A percentile compares a stretch with the other conserved stretches of the same genome.
phyloP scores from a whole-genome alignment of 2,329 filamentous ascomycete genomes.

The Aspergillus clavatus region DNA sequence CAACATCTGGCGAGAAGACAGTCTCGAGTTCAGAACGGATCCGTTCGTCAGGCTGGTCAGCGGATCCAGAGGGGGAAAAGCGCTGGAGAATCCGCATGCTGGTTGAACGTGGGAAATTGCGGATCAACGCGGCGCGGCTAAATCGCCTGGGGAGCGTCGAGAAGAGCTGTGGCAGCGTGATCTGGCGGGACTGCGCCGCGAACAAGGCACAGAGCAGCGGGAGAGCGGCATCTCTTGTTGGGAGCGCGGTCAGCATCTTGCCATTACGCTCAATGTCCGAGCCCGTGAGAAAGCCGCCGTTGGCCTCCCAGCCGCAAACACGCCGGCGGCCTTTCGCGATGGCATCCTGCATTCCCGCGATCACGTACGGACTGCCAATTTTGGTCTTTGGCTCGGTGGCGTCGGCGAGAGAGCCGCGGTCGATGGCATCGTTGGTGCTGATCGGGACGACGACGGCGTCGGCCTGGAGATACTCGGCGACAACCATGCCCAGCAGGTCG shows the following conservation, averaged over 20 bases:
- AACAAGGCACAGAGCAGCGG: conserved; percentile 29
- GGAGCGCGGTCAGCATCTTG: conserved; percentile 25
- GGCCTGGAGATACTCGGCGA: conserved; percentile 27
- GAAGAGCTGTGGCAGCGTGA: conserved; percentile 26
- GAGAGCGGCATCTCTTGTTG: conserved; percentile 29
- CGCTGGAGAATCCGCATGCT: conserved; percentile 27
- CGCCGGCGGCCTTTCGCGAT: conserved; percentile 21
- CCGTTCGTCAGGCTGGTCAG: conserved; percentile 17
- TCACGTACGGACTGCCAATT: conserved; percentile 33
- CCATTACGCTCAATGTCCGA: conserved; percentile 26
- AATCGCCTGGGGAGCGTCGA: conserved; percentile 24
- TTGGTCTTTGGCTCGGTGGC: conserved; percentile 29
- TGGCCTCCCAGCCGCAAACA: conserved; percentile 33
- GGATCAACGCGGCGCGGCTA: conserved; percentile 28
- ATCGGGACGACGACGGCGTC: conserved; percentile 32
- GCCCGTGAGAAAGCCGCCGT: conserved; percentile 32
- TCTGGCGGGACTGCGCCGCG: conserved; percentile 21
- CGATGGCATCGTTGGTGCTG: conserved; percentile 32
- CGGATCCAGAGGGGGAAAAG: conserved; percentile 22
- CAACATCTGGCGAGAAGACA: conserved; percentile 24
- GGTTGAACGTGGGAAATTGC: conserved; percentile 29
- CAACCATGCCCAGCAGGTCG: conserved; percentile 30
- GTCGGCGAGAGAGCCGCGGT: conserved; percentile 23
- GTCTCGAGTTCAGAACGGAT: conserved; percentile 23
- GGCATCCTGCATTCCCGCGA: conserved; percentile 31